Evolutionary conservation across 2,329 filamentous ascomycete genomes (phyloP).

Genomic region (Ciborinia camelliae): DNA sequence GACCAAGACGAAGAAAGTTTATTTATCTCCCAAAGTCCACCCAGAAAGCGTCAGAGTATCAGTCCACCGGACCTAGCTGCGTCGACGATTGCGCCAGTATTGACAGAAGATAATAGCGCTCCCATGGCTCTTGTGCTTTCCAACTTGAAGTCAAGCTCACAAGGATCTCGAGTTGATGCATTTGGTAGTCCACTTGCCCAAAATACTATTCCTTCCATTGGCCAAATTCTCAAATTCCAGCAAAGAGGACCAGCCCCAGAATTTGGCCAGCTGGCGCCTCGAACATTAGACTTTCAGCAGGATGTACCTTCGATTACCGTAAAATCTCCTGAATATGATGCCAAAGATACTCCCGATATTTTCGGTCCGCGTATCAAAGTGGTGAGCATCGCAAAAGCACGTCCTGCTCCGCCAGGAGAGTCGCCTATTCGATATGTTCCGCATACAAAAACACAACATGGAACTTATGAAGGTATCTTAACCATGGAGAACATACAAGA

Average conservation of each 20-base stretch:
- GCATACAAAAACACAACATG: conserved; percentile 31
- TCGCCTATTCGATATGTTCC: conserved; percentile 29
- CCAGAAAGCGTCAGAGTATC: conserved; percentile 24
- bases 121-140: background rate
- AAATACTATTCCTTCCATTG: conserved; percentile 13
- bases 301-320: background rate
- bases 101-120: background rate
- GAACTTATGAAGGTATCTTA: conserved; percentile 29
- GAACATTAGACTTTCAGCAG: background rate
- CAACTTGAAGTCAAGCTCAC: conserved; percentile 27
- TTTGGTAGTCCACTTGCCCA: conserved; percentile 33
- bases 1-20: background rate
- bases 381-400: conserved; percentile 28
- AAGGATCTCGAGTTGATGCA: conserved; percentile 28
- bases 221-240: conserved; percentile 24
- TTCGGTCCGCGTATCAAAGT: conserved; percentile 16
- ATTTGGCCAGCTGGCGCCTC: background rate
- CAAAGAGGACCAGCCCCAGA: conserved; percentile 16
- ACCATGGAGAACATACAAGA: conserved; percentile 28
- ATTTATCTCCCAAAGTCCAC: conserved; percentile 12
- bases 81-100: background rate
- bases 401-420: conserved; percentile 29
- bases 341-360: conserved; percentile 3
- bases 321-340: background rate
- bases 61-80: conserved; percentile 8